Evolutionary conservation across 129 eudicot genomes (phyloP).

Genomic region (Kitagawia praeruptora): DNA sequence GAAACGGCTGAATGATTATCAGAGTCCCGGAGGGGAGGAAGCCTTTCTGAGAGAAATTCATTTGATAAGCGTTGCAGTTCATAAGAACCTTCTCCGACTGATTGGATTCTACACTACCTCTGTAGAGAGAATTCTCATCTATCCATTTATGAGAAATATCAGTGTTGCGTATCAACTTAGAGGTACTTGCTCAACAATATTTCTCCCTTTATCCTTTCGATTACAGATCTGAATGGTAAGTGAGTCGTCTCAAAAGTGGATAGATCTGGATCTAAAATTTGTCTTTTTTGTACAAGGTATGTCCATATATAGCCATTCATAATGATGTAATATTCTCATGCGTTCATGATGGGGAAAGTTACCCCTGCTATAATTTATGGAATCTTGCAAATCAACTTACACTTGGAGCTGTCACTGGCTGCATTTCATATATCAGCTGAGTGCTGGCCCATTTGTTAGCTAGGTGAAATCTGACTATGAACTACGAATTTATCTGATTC

Average conservation of each 20-base stretch:
- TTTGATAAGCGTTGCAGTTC: slow-evolving; percentile 94
- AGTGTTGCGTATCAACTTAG: slow-evolving; percentile 83
- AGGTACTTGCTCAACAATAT: slow-evolving; percentile 31
- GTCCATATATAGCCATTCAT: neutral
- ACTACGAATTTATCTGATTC: no score
- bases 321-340: neutral
- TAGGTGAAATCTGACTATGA: neutral
- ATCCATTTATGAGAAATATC: slow-evolving; percentile 80
- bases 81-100: slow-evolving; percentile 66
- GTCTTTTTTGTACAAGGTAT: neutral
- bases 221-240: neutral
- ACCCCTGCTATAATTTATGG: neutral
- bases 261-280: neutral
- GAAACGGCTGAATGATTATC: slow-evolving; percentile 69
- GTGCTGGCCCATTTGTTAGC: neutral
- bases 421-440: neutral
- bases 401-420: neutral
- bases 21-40: slow-evolving; percentile 88
- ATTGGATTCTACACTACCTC: slow-evolving; percentile 75
- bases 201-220: neutral
- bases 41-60: slow-evolving; percentile 87
- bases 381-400: neutral
- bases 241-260: no score
- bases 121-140: slow-evolving; percentile 75
- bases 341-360: neutral